These are phyloP conservation scores for Ceratonia siliqua DNA, from an alignment of 306 rosid species.

Conservation along the genomic window DNA sequence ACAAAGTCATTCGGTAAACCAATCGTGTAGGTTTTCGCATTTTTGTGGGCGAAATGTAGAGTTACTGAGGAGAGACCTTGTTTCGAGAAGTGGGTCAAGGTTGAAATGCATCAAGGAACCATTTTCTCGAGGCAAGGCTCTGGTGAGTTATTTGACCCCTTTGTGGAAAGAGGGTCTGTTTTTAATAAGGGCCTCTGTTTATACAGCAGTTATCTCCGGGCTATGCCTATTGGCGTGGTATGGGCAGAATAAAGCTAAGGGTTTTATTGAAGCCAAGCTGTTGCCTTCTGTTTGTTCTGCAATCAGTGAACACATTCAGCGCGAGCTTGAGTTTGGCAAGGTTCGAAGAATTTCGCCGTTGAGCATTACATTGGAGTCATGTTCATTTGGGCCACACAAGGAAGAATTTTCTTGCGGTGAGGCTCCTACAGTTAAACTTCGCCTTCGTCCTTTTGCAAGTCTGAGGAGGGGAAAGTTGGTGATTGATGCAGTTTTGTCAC, in stretches of 20 bases:
- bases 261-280: conserved; percentile 61
- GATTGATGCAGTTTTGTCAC: conserved; percentile 79
- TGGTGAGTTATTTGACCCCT: conserved; percentile 53
- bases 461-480: conserved; percentile 86
- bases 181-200: conserved; percentile 72
- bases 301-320: conserved; percentile 72
- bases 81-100: conserved; percentile 48
- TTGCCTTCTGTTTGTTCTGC: conserved; percentile 82
- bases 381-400: conserved; percentile 75
- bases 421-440: conserved; percentile 68
- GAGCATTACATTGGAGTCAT: conserved; percentile 82
- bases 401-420: conserved; percentile 92
- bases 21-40: conserved; percentile 54
- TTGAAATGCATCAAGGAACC: conserved; percentile 65
- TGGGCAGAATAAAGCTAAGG: conserved; percentile 71
- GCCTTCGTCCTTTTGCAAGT: conserved; percentile 75
- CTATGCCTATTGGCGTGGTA: conserved; percentile 76
- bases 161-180: conserved; percentile 76
- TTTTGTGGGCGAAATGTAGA: conserved; percentile 66
- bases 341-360: conserved; percentile 78
- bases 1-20: conserved; percentile 51
- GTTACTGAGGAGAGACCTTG: conserved; percentile 50
- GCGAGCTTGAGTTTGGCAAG: conserved; percentile 75
- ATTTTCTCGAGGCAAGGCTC: conserved; percentile 48
- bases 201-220: conserved; percentile 69